These are phyloP conservation scores for Calocybe cyanea DNA, from an alignment of 768 basidiomycete species.

Conservation along the genomic window DNA sequence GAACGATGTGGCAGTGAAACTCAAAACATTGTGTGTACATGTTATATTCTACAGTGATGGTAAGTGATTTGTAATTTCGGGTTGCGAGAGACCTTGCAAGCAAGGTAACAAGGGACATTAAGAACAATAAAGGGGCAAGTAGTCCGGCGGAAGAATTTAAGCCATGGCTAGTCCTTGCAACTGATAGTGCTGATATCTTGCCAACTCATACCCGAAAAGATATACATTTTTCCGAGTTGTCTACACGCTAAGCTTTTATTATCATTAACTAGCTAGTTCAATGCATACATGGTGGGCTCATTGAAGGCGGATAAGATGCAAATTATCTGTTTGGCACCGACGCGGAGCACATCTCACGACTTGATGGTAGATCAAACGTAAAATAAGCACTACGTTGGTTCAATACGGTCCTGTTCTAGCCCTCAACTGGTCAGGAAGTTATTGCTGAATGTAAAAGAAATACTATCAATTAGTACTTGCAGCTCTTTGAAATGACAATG, in stretches of 20 bases:
- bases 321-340: conserved; percentile 86
- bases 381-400: conserved; percentile 71
- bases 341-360: conserved; percentile 93
- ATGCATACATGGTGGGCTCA: conserved; percentile 88
- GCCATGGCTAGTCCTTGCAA: conserved; percentile 58
- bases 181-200: conserved; percentile 72
- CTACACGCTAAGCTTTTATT: conserved; percentile 65
- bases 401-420: conserved; percentile 74
- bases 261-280: conserved; percentile 91
- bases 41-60: too few relatives aligned
- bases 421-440: conserved; percentile 38
- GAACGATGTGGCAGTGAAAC: conserved; percentile 69
- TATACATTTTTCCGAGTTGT: conserved; percentile 58
- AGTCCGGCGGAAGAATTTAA: conserved; percentile 30
- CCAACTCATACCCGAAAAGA: conserved; percentile 88
- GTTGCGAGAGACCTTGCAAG: conserved; percentile 82
- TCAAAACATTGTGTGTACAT: conserved; percentile 63
- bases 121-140: conserved; percentile 19
- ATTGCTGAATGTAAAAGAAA: conserved; percentile 76
- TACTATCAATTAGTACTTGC: conserved; percentile 92
- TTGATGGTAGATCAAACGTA: conserved; percentile 79
- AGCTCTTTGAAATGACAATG: conserved; percentile 79
- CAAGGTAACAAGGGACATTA: conserved; percentile 37
- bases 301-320: conserved; percentile 84
- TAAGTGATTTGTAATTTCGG: too few relatives aligned